Evolutionary conservation across 371 early-diverging fungal species (phyloP), one percentile per base, ranked within the genome.

Genomic region (Mucor irregularis): DNA sequence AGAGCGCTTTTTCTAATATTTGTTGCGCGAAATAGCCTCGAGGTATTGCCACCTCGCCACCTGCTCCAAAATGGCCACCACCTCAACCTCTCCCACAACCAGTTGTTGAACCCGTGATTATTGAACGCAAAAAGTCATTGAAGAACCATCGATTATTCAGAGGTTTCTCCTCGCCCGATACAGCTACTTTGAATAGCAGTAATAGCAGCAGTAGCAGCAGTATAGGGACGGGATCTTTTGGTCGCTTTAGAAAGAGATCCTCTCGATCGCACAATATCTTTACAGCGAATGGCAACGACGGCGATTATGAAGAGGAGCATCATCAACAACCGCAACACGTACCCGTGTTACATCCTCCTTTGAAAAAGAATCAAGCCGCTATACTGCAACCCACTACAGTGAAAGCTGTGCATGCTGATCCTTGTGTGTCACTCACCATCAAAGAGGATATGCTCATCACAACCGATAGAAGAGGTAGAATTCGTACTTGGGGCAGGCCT

Each of bases 321-420:
- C 19, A 31, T 5, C 44, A 33, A 16, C 14, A 34, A 10, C 33
- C 45, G 14, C 55, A 54, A n/a, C 55, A 50, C 19, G 28, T 74
- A 50, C 66, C 66, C 29, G 60, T 59, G 4, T 21, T 61, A 34
- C 92, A 93, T 51, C 83, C 85, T 0, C 83, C 86, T 6, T 64
- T 87, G n/a, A 84, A 86, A n/a, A 80, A 86, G 54, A 81, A 74
- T 13, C 82, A 88, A 53, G 91, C 94, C 5, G 86, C 94, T 0
- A 81, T 88, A 40, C 51, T 96, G 30, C 91, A 90, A 58, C 94
- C 96, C 3, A 69, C 89, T 25, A 76, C 87, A 57, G 82, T 85
- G 0, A 85, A 81, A 60, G 69, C 71, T 0, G 76, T 93, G 1
- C 94, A 93, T 72, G 69, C 74, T 7, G 86, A 90, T 44, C 92